Evolutionary conservation across 176 grass and related monocot genomes (phyloP).

Genomic region (Bonia amplexicaulis): DNA sequence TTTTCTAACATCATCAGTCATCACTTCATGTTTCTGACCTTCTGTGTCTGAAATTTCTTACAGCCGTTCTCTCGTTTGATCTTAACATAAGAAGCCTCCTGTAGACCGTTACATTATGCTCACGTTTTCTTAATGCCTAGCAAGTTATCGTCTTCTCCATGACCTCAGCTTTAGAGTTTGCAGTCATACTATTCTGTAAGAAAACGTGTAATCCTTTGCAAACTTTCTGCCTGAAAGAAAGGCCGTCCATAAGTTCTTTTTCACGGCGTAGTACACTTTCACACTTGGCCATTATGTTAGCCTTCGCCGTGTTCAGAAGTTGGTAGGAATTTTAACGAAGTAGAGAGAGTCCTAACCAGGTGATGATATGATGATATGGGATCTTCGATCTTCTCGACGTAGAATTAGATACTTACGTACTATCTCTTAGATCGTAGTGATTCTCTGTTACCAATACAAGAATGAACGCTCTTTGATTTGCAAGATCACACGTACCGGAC

Average conservation of each 20-base stretch:
- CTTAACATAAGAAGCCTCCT: not conserved
- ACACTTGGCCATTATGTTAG: not conserved
- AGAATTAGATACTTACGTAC: no score
- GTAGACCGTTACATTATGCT: not conserved
- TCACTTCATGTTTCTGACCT: not conserved
- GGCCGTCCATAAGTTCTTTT: not conserved
- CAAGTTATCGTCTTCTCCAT: not conserved
- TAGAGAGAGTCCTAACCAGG: not conserved
- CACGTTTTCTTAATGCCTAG: slow-evolving; percentile 1
- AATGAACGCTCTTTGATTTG: no score
- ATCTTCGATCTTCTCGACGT: no score
- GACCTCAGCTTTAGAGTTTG: not conserved
- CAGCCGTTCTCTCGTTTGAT: not conserved
- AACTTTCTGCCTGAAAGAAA: not conserved
- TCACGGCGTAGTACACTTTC: not conserved
- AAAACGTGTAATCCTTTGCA: slow-evolving; percentile 19
- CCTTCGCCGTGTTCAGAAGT: not conserved
- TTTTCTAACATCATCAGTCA: not conserved
- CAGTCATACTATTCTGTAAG: not conserved
- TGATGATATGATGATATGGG: no score
- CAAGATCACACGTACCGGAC: no score
- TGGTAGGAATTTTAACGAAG: not conserved
- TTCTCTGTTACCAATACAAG: no score
- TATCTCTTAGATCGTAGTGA: no score
- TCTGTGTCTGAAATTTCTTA: not conserved